Evolutionary conservation across 768 basidiomycete species (phyloP), one percentile per base, ranked within the genome.

Genomic region (Termitomyces sp.): DNA sequence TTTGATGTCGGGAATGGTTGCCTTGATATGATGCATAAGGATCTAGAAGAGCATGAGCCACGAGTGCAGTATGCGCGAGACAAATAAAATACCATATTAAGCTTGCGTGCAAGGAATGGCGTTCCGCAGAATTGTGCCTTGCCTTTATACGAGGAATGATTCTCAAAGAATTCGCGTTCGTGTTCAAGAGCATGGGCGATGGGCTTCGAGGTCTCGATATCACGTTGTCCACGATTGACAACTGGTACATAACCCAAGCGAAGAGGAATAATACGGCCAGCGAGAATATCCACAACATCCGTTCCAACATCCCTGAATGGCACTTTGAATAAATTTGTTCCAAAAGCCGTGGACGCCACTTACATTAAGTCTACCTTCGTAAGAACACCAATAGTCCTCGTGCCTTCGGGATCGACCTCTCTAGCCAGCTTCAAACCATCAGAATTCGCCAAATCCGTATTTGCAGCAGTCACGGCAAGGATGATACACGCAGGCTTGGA

Each of bases 331-430:
- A 3, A 38, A 20, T 38, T 13, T 2, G 13, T n/a, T 30, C 9
- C 6, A 9, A 47, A 48, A 43, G 41, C 13, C 9, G 16, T 23
- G 32, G 20, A 30, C 48, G 33, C 40, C 36, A 82, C 91, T 66
- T 66, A 95, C 97, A 99, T 99, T 63, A 99, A 79, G 73, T 99
- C 97, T 54, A 98, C 91, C 75, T 99, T 99, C 14, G 97, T 99
- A 68, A 98, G 76, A 20, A 99, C 97, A 82, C 97, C 97, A 64
- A 99, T 98, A 23, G 97, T 99, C 69, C 96, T 82, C 44, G 88
- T 89, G 33, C 97, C 97, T 59, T 98, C 96, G 2, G 96, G 95
- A 70, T 99, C 97, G 28, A 98, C 95, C 68, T 98, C 95, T 61
- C 97, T 82, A 53, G 95, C 96, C 81, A 98, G 76, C 78, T 97